Conservation (phyloP, 768 basidiomycete species). For the Pilatotrama ljubarskyi region DNA sequence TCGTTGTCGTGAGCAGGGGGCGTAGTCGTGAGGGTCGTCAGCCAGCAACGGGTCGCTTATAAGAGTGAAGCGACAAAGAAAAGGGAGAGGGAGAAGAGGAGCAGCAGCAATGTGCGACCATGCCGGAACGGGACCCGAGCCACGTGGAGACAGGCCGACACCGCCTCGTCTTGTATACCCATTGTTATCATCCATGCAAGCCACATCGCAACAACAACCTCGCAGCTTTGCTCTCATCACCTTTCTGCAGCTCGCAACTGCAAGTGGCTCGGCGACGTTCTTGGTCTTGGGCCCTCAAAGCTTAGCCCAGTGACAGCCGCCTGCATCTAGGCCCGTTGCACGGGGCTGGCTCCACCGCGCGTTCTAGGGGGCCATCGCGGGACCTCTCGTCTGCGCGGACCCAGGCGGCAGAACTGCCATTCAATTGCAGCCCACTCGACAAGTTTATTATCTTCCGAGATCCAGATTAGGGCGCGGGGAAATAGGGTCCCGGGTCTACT, state of each 20-base stretch:
- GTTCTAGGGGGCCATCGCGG: not conserved
- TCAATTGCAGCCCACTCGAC: not conserved
- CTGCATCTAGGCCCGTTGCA: not conserved
- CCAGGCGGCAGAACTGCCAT: conserved; percentile 2
- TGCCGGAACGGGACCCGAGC: conserved; percentile 14
- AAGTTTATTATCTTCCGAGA: not conserved
- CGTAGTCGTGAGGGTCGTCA: conserved; percentile 5
- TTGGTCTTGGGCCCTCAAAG: no score
- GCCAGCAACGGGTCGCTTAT: conserved; percentile 5
- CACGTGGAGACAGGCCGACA: conserved; percentile 2
- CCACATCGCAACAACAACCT: not conserved
- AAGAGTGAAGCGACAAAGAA: not conserved
- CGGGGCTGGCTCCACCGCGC: conserved; percentile 3
- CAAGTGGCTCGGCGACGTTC: no score
- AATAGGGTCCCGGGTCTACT: no score
- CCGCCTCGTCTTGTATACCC: not conserved
- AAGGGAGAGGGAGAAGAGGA: not conserved
- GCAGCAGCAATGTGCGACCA: not conserved
- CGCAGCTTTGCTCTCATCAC: not conserved
- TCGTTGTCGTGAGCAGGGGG: not conserved
- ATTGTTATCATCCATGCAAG: not conserved
- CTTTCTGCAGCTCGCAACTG: not conserved
- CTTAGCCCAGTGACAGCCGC: not conserved
- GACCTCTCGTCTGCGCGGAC: conserved; percentile 1
- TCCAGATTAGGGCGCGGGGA: no score